These are phyloP conservation scores for Colletotrichum kahawae DNA, from an alignment of 2,329 filamentous ascomycete genomes.

Conservation along the genomic window DNA sequence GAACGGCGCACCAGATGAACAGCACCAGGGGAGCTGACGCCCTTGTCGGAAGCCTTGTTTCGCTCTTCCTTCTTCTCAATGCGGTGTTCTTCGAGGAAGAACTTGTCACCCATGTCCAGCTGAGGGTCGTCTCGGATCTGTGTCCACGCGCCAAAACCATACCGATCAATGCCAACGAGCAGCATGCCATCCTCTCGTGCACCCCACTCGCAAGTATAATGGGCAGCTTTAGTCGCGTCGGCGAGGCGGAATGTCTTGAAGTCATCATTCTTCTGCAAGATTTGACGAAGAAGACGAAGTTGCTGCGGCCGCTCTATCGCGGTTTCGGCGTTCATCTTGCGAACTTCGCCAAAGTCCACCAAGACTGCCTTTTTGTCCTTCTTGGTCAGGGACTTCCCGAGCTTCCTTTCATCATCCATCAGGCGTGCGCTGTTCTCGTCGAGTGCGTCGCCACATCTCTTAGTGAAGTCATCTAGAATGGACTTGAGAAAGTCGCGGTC, in stretches of 20 bases:
- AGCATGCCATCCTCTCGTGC: conserved; percentile 97
- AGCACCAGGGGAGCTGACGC: conserved; percentile 91
- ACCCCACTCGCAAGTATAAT: conserved; percentile 92
- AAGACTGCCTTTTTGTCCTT: conserved; percentile 98
- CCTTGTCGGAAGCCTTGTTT: conserved; percentile 76
- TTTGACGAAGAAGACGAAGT: conserved; percentile 81
- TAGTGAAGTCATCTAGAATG: conserved; percentile 77
- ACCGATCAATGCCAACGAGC: conserved; percentile 87
- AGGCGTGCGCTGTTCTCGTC: conserved; percentile 73
- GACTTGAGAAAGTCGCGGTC: conserved; percentile 80
- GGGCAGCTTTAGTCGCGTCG: conserved; percentile 89
- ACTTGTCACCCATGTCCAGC: conserved; percentile 84
- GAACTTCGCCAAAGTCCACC: conserved; percentile 92
- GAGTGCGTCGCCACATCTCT: conserved; percentile 60
- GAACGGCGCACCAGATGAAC: conserved; percentile 94
- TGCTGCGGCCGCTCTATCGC: conserved; percentile 90
- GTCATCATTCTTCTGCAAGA: conserved; percentile 70
- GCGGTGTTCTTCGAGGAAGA: conserved; percentile 97
- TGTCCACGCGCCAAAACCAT: conserved; percentile 95
- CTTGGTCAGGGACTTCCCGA: conserved; percentile 85
- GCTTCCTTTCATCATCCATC: conserved; percentile 80
- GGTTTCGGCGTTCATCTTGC: conserved; percentile 95
- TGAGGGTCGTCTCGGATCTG: conserved; percentile 92
- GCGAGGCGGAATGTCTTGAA: conserved; percentile 83
- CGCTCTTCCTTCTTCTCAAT: conserved; percentile 97